A percentile compares a stretch with the other conserved stretches of the same genome.
These are phyloP conservation scores for Flagelloscypha sp. DNA, from an alignment of 768 basidiomycete species.

Conservation along the genomic window DNA sequence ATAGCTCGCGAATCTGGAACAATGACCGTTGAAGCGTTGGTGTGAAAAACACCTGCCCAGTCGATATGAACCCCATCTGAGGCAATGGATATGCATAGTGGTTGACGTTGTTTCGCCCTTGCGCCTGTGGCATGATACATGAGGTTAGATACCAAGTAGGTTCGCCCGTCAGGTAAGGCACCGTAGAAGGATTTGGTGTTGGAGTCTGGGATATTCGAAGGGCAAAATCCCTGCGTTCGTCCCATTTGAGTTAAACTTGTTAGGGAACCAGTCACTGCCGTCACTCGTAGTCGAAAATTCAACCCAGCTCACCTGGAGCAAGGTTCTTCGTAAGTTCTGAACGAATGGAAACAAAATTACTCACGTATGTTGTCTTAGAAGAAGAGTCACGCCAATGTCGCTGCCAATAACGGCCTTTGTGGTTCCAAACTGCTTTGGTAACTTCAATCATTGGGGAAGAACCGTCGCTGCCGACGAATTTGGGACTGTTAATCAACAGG, in stretches of 20 bases:
- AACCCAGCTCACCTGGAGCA: no score
- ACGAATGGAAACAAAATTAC: no score
- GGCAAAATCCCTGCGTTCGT: neutral
- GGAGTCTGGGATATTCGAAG: conserved; percentile 1
- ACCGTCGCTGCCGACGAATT: neutral
- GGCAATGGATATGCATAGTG: neutral
- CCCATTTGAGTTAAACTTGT: neutral
- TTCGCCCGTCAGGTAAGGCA: neutral
- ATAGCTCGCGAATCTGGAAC: neutral
- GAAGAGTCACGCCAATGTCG: neutral
- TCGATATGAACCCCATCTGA: neutral
- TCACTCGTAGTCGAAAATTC: no score
- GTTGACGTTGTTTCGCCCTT: neutral
- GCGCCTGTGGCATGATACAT: neutral
- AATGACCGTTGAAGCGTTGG: neutral
- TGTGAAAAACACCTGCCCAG: neutral
- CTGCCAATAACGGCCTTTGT: neutral
- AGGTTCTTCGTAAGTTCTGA: no score
- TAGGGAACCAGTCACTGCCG: no score
- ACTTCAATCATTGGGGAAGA: neutral
- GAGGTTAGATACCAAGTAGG: neutral
- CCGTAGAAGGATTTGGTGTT: conserved; percentile 3
- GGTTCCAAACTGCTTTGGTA: neutral
- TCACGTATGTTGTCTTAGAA: no score
- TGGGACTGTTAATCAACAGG: neutral